These are phyloP conservation scores for Daldinia caldariorum DNA, from an alignment of 495 filamentous ascomycete genomes.

Conservation along the genomic window DNA sequence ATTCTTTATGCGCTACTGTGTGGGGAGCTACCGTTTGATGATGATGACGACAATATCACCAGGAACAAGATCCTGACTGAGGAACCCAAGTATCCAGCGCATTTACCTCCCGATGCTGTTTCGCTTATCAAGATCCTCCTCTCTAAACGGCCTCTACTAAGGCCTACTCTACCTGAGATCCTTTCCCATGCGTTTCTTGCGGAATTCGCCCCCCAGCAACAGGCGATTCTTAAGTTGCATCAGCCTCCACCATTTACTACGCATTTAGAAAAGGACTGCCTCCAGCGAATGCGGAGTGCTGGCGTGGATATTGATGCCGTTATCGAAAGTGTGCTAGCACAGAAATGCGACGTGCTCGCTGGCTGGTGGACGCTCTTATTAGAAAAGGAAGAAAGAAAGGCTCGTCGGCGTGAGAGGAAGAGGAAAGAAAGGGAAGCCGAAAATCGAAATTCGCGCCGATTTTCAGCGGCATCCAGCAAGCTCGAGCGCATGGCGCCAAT, in stretches of 20 bases:
- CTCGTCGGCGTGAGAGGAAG: constrained; percentile 81
- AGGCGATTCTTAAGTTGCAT: constrained; percentile 86
- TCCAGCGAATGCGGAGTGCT: constrained; percentile 93
- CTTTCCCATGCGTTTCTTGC: constrained; percentile 88
- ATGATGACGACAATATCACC: constrained; percentile 88
- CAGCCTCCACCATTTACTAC: constrained; percentile 89
- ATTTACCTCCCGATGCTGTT: constrained; percentile 79
- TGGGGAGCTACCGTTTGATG: constrained; percentile 95
- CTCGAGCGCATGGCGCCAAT: constrained; percentile 80
- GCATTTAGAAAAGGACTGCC: constrained; percentile 84
- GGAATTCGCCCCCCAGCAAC: constrained; percentile 87
- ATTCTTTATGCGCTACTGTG: constrained; percentile 93
- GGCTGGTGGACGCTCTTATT: constrained; percentile 97
- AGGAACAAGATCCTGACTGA: constrained; percentile 83
- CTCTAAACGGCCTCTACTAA: constrained; percentile 86
- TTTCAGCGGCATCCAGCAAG: constrained; percentile 87
- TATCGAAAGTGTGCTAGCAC: constrained; percentile 90
- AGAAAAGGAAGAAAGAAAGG: constrained; percentile 95
- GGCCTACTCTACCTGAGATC: constrained; percentile 88
- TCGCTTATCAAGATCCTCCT: constrained; percentile 78
- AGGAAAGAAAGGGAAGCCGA: constrained; percentile 85
- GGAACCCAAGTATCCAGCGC: constrained; percentile 85
- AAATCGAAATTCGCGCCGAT: constrained; percentile 78
- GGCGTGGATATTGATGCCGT: constrained; percentile 94
- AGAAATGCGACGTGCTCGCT: constrained; percentile 86